Evolutionary conservation across 495 filamentous ascomycete genomes (phyloP).

Genomic region (Xylona heveae): DNA sequence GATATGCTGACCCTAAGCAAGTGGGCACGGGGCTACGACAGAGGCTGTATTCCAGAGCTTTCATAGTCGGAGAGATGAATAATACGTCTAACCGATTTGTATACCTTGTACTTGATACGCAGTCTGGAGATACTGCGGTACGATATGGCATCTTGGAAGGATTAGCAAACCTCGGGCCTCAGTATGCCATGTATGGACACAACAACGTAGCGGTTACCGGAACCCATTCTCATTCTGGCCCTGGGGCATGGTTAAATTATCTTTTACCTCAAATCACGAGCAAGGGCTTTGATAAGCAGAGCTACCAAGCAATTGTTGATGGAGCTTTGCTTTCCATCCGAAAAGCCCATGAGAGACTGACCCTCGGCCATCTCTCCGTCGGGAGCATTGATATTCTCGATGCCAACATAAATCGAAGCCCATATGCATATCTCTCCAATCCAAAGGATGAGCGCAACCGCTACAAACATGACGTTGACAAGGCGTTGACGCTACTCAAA

Average conservation of each 20-base stretch:
- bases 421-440: constrained; percentile 82
- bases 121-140: constrained; percentile 79
- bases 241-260: constrained; percentile 91
- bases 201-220: constrained; percentile 81
- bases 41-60: constrained; percentile 73
- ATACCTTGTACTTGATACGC: constrained; percentile 75
- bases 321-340: constrained; percentile 65
- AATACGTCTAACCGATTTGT: constrained; percentile 54
- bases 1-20: constrained; percentile 78
- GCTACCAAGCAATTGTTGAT: constrained; percentile 77
- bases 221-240: constrained; percentile 85
- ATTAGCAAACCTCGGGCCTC: constrained; percentile 38
- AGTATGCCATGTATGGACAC: constrained; percentile 55
- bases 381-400: constrained; percentile 55
- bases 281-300: constrained; percentile 72
- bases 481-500: constrained; percentile 61
- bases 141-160: constrained; percentile 66
- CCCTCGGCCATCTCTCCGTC: constrained; percentile 48
- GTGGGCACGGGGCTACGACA: constrained; percentile 76
- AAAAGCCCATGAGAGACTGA: constrained; percentile 55
- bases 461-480: constrained; percentile 67
- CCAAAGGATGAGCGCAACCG: constrained; percentile 52
- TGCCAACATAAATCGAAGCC: constrained; percentile 78
- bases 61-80: constrained; percentile 56
- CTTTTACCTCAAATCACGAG: constrained; percentile 86